These are phyloP conservation scores for Diaporthe citri DNA, from an alignment of 2,329 filamentous ascomycete genomes.

Conservation along the genomic window DNA sequence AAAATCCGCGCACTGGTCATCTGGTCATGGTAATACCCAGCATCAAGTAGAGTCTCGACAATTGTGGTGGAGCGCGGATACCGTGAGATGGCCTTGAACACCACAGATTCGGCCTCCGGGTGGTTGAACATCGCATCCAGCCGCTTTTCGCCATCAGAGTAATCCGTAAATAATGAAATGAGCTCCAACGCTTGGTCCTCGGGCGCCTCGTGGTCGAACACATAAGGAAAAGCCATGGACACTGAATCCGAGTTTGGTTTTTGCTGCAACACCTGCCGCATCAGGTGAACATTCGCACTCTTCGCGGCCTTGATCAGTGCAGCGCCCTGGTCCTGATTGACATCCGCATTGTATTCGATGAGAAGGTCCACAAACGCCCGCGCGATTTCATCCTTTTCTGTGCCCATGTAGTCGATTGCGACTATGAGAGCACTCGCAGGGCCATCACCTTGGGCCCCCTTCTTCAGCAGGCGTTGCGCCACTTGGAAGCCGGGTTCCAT, in stretches of 20 bases:
- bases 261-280: conserved; percentile 62
- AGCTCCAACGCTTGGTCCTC: conserved; percentile 65
- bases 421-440: conserved; percentile 60
- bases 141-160: conserved; percentile 59
- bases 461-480: conserved; percentile 61
- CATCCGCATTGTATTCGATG: conserved; percentile 56
- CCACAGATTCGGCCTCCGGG: conserved; percentile 58
- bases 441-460: conserved; percentile 60
- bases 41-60: conserved; percentile 65
- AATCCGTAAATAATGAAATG: conserved; percentile 64
- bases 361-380: conserved; percentile 60
- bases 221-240: conserved; percentile 65
- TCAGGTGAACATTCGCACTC: conserved; percentile 62
- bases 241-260: conserved; percentile 64
- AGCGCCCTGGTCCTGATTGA: conserved; percentile 65
- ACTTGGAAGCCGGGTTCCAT: conserved; percentile 60
- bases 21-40: conserved; percentile 72
- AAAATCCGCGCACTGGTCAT: conserved; percentile 58
- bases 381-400: conserved; percentile 55
- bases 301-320: conserved; percentile 67
- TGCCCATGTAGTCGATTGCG: conserved; percentile 58
- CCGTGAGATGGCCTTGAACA: conserved; percentile 65
- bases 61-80: conserved; percentile 68
- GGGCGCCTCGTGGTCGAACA: conserved; percentile 64
- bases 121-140: conserved; percentile 64